Evolutionary conservation across 768 basidiomycete species (phyloP).

Genomic region (Tricholoma terreum): DNA sequence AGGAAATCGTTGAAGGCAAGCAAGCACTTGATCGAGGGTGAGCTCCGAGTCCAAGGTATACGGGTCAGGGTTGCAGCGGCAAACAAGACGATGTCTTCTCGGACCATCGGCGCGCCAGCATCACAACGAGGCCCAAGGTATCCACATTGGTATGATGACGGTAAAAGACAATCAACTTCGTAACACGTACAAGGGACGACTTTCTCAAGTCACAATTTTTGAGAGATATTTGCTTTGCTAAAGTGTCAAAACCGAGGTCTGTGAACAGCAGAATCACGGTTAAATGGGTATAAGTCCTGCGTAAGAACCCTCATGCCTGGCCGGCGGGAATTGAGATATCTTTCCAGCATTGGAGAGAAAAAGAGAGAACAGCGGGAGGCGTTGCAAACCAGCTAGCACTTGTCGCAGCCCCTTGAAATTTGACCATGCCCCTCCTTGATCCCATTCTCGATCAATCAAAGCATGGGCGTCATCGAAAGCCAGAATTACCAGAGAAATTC

Average conservation of each 20-base stretch:
- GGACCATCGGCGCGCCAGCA: not conserved
- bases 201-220: not conserved
- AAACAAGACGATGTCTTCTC: not conserved
- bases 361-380: not conserved
- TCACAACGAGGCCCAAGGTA: not conserved
- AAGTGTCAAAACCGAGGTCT: not conserved
- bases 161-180: not conserved
- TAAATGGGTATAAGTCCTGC: not conserved
- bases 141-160: not conserved
- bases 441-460: not conserved
- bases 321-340: not conserved
- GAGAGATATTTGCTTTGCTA: not conserved
- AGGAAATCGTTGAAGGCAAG: not conserved
- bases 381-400: not conserved
- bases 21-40: not conserved
- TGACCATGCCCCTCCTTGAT: not conserved
- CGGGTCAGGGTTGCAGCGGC: not conserved
- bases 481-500: not conserved
- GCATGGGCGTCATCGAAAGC: not conserved
- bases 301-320: not conserved
- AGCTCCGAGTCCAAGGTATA: not conserved
- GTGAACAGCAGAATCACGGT: not conserved
- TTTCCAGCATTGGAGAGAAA: not conserved
- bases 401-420: not conserved
- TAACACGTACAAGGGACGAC: not conserved